phyloP scores from a whole-genome alignment of 1,284 basidiomycete species.

The Pseudozyma sp. region DNA sequence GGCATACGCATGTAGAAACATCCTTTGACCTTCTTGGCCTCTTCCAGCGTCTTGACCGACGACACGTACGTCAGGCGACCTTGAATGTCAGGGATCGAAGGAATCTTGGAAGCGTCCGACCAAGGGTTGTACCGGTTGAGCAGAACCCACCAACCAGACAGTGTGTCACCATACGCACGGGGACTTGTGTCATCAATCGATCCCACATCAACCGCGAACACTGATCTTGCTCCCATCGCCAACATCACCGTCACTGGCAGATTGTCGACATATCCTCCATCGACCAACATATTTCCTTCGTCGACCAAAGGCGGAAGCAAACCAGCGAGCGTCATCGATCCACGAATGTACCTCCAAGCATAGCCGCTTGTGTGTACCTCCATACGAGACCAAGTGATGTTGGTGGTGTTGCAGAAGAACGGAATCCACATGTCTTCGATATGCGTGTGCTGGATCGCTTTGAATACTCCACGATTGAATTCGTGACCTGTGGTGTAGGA shows the following conservation, averaged over 20 bases:
- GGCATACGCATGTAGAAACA: slow-evolving; percentile 96
- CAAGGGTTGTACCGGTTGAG: slow-evolving; percentile 80
- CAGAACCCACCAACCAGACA: slow-evolving; percentile 97
- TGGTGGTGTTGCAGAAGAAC: slow-evolving; percentile 98
- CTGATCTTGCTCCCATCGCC: slow-evolving; percentile 86
- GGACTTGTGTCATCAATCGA: slow-evolving; percentile 96
- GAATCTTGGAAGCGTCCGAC: slow-evolving; percentile 80
- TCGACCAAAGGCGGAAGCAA: slow-evolving; percentile 94
- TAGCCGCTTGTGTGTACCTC: slow-evolving; percentile 97
- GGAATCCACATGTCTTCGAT: slow-evolving; percentile 99
- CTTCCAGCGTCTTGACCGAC: slow-evolving; percentile 92
- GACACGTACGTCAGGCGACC: slow-evolving; percentile 95
- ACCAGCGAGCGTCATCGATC: slow-evolving; percentile 97
- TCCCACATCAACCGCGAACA: slow-evolving; percentile 97
- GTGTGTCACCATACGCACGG: slow-evolving; percentile 90
- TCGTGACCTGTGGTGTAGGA: slow-evolving; percentile 91
- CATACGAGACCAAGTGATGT: slow-evolving; percentile 96
- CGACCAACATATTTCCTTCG: slow-evolving; percentile 78
- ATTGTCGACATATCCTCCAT: slow-evolving; percentile 60
- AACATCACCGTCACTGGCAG: slow-evolving; percentile 87
- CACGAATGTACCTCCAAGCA: slow-evolving; percentile 76
- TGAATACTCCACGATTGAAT: slow-evolving; percentile 55
- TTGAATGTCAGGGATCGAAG: slow-evolving; percentile 96
- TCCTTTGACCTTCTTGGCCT: slow-evolving; percentile 87
- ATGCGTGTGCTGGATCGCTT: slow-evolving; percentile 57